Percentiles rank a stretch among this genome's conserved stretches.
phyloP scores from a whole-genome alignment of 768 basidiomycete genomes.

The Suillus luteus region DNA sequence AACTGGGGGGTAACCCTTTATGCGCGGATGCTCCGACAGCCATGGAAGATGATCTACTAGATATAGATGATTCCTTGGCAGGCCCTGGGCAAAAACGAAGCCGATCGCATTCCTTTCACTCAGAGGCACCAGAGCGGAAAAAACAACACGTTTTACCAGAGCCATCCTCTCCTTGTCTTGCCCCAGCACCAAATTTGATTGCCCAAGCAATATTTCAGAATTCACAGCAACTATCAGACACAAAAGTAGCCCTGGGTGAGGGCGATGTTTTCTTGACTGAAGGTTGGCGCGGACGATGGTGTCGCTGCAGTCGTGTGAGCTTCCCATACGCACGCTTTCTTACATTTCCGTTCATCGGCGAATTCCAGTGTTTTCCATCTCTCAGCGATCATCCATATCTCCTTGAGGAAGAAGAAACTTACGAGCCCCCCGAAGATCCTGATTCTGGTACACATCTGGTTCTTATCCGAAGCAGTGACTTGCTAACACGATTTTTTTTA shows the following conservation, averaged over 20 bases:
- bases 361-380: slow-evolving; percentile 55
- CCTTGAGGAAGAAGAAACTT: slow-evolving; percentile 78
- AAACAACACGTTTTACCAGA: slow-evolving; percentile 44
- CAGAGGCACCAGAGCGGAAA: slow-evolving; percentile 44
- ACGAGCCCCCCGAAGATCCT: slow-evolving; percentile 84
- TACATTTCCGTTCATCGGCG: slow-evolving; percentile 11
- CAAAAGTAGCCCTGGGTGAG: slow-evolving; percentile 42
- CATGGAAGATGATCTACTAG: slow-evolving; percentile 22
- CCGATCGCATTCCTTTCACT: slow-evolving; percentile 28
- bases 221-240: slow-evolving; percentile 14
- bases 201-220: slow-evolving; percentile 47
- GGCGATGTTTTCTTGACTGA: slow-evolving; percentile 79
- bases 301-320: slow-evolving; percentile 63
- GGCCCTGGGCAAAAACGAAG: slow-evolving; percentile 48
- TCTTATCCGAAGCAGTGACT: background rate
- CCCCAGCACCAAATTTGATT: slow-evolving; percentile 49
- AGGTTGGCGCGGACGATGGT: slow-evolving; percentile 80
- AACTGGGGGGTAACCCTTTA: slow-evolving; percentile 37
- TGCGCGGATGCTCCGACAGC: slow-evolving; percentile 12
- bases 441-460: slow-evolving; percentile 60
- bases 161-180: slow-evolving; percentile 47
- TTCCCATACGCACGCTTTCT: slow-evolving; percentile 8
- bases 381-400: slow-evolving; percentile 60
- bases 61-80: slow-evolving; percentile 30
- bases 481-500: slow-evolving; percentile 2